Conservation (phyloP, 495 filamentous ascomycete genomes). For the Bryoglossum gracile region DNA sequence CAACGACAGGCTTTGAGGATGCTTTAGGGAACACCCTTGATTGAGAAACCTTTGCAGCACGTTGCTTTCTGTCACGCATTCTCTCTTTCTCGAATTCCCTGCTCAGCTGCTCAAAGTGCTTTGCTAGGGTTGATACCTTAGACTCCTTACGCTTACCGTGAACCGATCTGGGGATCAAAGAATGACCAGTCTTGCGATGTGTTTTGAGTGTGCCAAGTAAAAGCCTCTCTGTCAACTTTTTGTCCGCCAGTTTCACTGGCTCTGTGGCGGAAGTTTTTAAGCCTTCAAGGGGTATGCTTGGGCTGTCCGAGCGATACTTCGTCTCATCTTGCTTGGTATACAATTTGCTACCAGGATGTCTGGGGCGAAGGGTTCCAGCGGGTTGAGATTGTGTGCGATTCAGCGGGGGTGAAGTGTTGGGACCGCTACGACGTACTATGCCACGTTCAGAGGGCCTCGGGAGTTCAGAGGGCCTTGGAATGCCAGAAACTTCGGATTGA, state of each 20-base stretch:
- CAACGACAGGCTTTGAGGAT: constrained; percentile 91
- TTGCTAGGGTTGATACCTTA: constrained; percentile 80
- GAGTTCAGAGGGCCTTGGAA: constrained; percentile 45
- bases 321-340: constrained; percentile 8
- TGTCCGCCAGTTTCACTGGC: constrained; percentile 47
- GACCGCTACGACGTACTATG: constrained; percentile 33
- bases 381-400: constrained; percentile 68
- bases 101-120: constrained; percentile 93
- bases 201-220: constrained; percentile 53
- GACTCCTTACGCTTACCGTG: constrained; percentile 55
- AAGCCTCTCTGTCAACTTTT: constrained; percentile 63
- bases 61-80: constrained; percentile 72
- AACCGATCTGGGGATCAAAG: constrained; percentile 84
- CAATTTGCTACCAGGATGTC: constrained; percentile 8
- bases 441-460: constrained; percentile 43
- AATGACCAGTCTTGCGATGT: constrained; percentile 54
- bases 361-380: constrained; percentile 23
- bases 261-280: constrained; percentile 15
- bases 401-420: constrained; percentile 55
- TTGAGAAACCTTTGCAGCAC: constrained; percentile 72
- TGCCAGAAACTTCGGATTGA: constrained; percentile 33
- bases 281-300: neutral
- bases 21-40: constrained; percentile 80
- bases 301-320: constrained; percentile 2
- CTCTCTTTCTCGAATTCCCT: constrained; percentile 96